Conservation (phyloP, 768 basidiomycete genomes). For the Mrakia frigida region DNA sequence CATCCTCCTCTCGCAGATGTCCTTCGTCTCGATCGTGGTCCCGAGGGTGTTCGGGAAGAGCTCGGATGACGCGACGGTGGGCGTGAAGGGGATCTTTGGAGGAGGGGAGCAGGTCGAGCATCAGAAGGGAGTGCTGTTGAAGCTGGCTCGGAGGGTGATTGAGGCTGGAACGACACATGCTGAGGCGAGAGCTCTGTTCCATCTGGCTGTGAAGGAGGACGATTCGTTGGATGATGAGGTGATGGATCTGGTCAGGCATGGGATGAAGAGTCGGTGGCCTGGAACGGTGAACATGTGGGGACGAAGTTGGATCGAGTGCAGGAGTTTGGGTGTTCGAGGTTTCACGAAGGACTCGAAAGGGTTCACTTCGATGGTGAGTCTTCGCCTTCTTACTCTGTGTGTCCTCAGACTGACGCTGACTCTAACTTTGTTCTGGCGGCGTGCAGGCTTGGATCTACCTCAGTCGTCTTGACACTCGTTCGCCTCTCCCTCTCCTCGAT, state of each 20-base stretch:
- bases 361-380: slow-evolving; percentile 62
- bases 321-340: slow-evolving; percentile 52
- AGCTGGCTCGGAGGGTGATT: slow-evolving; percentile 61
- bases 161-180: slow-evolving; percentile 67
- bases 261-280: slow-evolving; percentile 71
- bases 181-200: slow-evolving; percentile 62
- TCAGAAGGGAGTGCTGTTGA: slow-evolving; percentile 49
- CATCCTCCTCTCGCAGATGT: slow-evolving; percentile 21
- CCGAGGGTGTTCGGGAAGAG: slow-evolving; percentile 51
- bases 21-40: slow-evolving; percentile 20
- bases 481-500: slow-evolving; percentile 37
- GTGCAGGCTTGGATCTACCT: slow-evolving; percentile 55
- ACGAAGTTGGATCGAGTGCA: slow-evolving; percentile 52
- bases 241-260: slow-evolving; percentile 63
- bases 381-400: background rate
- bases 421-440: background rate
- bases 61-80: slow-evolving; percentile 59
- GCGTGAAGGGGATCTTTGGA: slow-evolving; percentile 56
- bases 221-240: slow-evolving; percentile 41
- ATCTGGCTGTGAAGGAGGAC: slow-evolving; percentile 39
- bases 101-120: slow-evolving; percentile 37
- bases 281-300: slow-evolving; percentile 68
- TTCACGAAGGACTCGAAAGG: slow-evolving; percentile 54
- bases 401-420: background rate
- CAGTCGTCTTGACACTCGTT: slow-evolving; percentile 46